These are phyloP conservation scores for Claviceps pazoutovae DNA, from an alignment of 2,329 filamentous ascomycete species.

Conservation along the genomic window DNA sequence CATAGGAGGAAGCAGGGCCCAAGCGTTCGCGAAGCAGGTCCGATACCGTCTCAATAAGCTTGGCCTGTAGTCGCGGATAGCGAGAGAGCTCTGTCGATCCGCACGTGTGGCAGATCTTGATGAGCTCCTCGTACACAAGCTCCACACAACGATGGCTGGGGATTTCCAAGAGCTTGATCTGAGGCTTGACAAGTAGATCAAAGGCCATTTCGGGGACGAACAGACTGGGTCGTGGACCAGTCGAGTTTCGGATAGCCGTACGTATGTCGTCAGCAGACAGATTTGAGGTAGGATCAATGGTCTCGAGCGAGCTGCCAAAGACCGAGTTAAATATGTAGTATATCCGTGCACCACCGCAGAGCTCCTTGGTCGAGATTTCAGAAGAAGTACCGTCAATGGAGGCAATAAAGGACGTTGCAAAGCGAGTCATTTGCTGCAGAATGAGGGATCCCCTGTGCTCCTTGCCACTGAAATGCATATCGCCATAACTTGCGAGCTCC, in stretches of 20 bases:
- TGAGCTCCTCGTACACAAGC: constrained; percentile 94
- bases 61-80: constrained; percentile 85
- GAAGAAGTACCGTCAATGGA: constrained; percentile 98
- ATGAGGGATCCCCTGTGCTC: constrained; percentile 93
- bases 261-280: constrained; percentile 89
- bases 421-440: constrained; percentile 93
- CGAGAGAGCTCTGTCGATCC: constrained; percentile 86
- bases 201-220: constrained; percentile 98
- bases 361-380: constrained; percentile 95
- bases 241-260: constrained; percentile 95
- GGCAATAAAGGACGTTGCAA: constrained; percentile 93
- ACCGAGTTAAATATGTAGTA: constrained; percentile 99
- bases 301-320: constrained; percentile 90
- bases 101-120: constrained; percentile 98
- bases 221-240: constrained; percentile 82
- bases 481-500: constrained; percentile 92
- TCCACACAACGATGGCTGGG: constrained; percentile 95
- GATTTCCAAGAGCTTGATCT: constrained; percentile 92
- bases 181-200: constrained; percentile 91
- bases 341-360: constrained; percentile 86
- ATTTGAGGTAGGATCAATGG: constrained; percentile 91
- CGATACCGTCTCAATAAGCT: constrained; percentile 95
- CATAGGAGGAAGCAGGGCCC: constrained; percentile 77
- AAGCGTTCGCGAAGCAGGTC: constrained; percentile 86
- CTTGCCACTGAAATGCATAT: constrained; percentile 94